phyloP scores from a whole-genome alignment of 192 early-diverging fungal species.

The Geranomyces michiganensis region DNA sequence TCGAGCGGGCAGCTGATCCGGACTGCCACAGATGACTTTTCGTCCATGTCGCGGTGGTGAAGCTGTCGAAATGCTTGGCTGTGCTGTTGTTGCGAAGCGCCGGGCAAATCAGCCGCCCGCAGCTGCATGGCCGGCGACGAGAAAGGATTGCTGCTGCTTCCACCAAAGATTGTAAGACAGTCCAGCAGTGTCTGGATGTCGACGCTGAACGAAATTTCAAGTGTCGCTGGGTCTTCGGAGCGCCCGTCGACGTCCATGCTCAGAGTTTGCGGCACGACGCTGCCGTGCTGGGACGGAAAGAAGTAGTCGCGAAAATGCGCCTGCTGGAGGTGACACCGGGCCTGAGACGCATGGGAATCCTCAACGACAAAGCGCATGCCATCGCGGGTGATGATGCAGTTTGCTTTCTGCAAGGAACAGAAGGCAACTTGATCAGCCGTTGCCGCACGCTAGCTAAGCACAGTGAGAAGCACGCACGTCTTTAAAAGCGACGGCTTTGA shows the following conservation, averaged over 20 bases:
- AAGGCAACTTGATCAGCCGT: no score
- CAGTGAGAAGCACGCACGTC: no score
- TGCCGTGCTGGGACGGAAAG: conserved; percentile 12
- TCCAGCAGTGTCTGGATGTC: conserved; percentile 29
- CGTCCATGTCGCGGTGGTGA: neutral
- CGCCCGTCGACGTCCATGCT: neutral
- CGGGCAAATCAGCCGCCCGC: neutral
- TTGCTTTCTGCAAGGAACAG: conserved; percentile 6
- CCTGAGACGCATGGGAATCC: conserved; percentile 19
- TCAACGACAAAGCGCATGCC: conserved; percentile 21
- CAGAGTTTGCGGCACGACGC: neutral
- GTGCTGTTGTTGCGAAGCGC: neutral
- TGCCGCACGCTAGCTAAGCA: no score
- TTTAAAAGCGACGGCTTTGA: no score
- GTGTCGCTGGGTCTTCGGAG: no score
- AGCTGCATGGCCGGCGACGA: neutral
- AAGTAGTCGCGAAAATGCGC: conserved; percentile 27
- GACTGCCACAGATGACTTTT: conserved; percentile 1
- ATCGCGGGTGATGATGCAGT: conserved; percentile 7
- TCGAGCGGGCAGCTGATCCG: conserved; percentile 11
- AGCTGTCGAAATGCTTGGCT: neutral
- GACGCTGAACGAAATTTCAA: conserved; percentile 21
- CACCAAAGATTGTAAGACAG: conserved; percentile 37
- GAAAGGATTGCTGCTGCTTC: neutral
- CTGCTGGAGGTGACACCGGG: conserved; percentile 3